phyloP scores from a whole-genome alignment of 257 asterid species.

The Fraxinus excelsior region DNA sequence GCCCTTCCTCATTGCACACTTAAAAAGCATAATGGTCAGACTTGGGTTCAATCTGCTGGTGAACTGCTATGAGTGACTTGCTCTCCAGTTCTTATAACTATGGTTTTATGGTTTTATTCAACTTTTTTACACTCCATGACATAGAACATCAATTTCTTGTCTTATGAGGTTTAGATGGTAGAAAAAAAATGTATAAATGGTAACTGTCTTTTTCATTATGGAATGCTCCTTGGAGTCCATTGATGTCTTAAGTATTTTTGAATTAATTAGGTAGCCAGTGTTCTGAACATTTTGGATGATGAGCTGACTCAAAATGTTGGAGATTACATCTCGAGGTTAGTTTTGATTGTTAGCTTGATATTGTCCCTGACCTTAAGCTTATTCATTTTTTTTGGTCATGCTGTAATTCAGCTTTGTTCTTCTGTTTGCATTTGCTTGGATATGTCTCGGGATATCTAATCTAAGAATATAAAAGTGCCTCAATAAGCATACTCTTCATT shows the following conservation, averaged over 20 bases:
- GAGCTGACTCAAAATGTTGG: slow-evolving; percentile 71
- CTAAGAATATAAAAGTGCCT: not conserved
- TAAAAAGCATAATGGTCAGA: not conserved
- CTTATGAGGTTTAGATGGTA: not conserved
- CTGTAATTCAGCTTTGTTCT: not conserved
- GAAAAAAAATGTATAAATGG: not conserved
- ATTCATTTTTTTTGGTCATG: not conserved
- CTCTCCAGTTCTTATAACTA: not conserved
- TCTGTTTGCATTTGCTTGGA: not conserved
- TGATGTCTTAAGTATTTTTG: slow-evolving; percentile 23
- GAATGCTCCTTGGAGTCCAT: slow-evolving; percentile 28
- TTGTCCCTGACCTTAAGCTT: slow-evolving; percentile 9
- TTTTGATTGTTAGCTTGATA: slow-evolving; percentile 17
- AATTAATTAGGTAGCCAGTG: slow-evolving; percentile 76
- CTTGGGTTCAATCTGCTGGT: not conserved
- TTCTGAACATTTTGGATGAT: slow-evolving; percentile 81
- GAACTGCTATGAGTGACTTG: not conserved
- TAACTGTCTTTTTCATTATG: slow-evolving; percentile 12
- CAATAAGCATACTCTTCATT: not conserved
- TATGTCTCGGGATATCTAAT: not conserved
- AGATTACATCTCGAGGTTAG: slow-evolving; percentile 79
- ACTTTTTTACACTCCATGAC: slow-evolving; percentile 1
- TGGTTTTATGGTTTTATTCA: too few species aligned
- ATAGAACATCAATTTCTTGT: not conserved
- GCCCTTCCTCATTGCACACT: not conserved